Conservation (phyloP, 768 basidiomycete genomes). For the Lenzites betulinus region DNA sequence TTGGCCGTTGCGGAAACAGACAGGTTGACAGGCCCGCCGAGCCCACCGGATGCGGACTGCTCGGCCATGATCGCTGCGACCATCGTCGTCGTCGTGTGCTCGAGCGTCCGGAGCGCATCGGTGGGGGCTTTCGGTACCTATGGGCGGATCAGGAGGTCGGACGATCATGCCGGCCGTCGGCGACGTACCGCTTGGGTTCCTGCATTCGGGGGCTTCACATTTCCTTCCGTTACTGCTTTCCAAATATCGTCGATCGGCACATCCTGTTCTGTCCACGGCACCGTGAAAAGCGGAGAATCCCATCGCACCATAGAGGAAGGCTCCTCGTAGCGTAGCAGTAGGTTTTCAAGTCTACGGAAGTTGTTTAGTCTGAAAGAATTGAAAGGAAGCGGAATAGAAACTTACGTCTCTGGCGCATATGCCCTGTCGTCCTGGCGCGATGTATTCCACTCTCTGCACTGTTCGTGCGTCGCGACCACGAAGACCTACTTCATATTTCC, state of each 20-base stretch:
- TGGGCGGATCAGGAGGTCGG: neutral
- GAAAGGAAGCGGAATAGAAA: conserved; percentile 2
- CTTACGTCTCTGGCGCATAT: conserved; percentile 76
- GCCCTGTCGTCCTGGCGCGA: conserved; percentile 45
- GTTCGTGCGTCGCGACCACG: conserved; percentile 71
- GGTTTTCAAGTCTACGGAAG: conserved; percentile 70
- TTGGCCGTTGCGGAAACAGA: conserved; percentile 44
- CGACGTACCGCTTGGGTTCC: conserved; percentile 71
- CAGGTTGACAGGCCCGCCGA: conserved; percentile 55
- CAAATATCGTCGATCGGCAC: conserved; percentile 74
- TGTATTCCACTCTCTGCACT: conserved; percentile 77
- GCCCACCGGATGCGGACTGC: conserved; percentile 52
- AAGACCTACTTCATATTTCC: conserved; percentile 55
- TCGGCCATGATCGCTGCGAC: conserved; percentile 72
- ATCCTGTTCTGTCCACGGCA: conserved; percentile 71
- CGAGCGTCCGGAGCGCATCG: conserved; percentile 86
- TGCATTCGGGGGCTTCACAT: conserved; percentile 84
- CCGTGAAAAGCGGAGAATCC: conserved; percentile 93
- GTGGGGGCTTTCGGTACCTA: conserved; percentile 83
- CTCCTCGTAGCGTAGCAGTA: conserved; percentile 90
- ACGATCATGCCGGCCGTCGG: neutral
- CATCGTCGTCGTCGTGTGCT: conserved; percentile 69
- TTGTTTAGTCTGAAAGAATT: conserved; percentile 3
- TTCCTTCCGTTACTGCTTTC: conserved; percentile 76
- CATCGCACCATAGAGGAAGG: conserved; percentile 98